Evolutionary conservation across 1,139 yeast species (phyloP).

Genomic region (Taiozyma sp.): DNA sequence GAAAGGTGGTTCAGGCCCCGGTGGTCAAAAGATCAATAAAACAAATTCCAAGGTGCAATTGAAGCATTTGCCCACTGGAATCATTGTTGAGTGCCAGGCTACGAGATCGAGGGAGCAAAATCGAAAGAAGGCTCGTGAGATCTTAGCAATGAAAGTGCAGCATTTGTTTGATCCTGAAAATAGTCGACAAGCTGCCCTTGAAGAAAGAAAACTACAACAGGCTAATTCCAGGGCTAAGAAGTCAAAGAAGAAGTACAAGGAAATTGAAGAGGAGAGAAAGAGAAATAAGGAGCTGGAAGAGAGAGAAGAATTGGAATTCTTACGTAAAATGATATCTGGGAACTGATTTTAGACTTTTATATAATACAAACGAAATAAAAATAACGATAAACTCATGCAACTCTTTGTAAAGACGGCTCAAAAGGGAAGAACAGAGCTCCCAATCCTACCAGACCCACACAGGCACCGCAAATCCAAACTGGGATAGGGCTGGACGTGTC

Average conservation of each 20-base stretch:
- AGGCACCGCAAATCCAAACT: slow-evolving; percentile 50
- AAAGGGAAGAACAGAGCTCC: slow-evolving; percentile 41
- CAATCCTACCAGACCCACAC: slow-evolving; percentile 36
- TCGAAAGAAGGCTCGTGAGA: slow-evolving; percentile 77
- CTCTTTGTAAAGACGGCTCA: slow-evolving; percentile 36
- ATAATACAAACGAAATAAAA: neutral
- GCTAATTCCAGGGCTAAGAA: slow-evolving; percentile 53
- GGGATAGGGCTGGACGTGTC: slow-evolving; percentile 40
- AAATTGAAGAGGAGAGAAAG: slow-evolving; percentile 12
- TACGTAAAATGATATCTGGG: slow-evolving; percentile 7
- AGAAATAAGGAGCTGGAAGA: slow-evolving; percentile 8
- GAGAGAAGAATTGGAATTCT: slow-evolving; percentile 15
- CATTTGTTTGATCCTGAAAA: slow-evolving; percentile 50
- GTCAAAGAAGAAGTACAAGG: slow-evolving; percentile 46
- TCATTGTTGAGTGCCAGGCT: slow-evolving; percentile 83
- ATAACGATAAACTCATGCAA: slow-evolving; percentile 7
- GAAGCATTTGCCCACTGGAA: slow-evolving; percentile 81
- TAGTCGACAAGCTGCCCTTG: slow-evolving; percentile 49
- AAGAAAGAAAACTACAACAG: slow-evolving; percentile 44
- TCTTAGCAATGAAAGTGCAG: slow-evolving; percentile 70
- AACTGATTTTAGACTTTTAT: neutral
- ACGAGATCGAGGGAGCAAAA: slow-evolving; percentile 87
- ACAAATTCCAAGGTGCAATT: slow-evolving; percentile 92
- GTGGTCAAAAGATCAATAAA: slow-evolving; percentile 93
- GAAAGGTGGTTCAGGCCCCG: slow-evolving; percentile 89